Evolutionary conservation across 495 filamentous ascomycete genomes (phyloP).

Genomic region (Peziza echinospora): DNA sequence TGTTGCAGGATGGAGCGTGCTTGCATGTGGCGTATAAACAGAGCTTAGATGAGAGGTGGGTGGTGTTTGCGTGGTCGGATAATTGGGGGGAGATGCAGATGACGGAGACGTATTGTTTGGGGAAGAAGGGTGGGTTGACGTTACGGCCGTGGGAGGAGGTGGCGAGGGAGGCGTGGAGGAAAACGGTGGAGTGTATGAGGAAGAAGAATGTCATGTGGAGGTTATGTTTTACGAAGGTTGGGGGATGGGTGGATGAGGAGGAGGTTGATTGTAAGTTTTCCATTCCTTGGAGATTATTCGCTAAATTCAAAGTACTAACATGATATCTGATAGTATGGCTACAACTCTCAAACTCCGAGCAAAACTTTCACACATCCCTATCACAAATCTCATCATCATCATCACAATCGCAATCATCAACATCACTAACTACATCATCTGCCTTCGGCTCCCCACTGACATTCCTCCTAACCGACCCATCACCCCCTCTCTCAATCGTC

Average conservation of each 20-base stretch:
- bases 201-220: conserved; percentile 60
- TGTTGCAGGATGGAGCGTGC: conserved; percentile 62
- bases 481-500: conserved; percentile 20
- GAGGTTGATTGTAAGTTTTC: conserved; percentile 44
- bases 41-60: conserved; percentile 65
- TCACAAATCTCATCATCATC: no score
- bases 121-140: conserved; percentile 35
- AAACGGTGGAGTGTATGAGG: conserved; percentile 44
- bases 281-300: conserved; percentile 62
- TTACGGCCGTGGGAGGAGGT: conserved; percentile 39
- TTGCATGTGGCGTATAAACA: conserved; percentile 75
- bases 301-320: conserved; percentile 49
- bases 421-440: no score
- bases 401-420: no score
- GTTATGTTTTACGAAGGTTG: conserved; percentile 33
- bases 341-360: conserved; percentile 1
- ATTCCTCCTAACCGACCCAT: conserved; percentile 32
- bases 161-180: conserved; percentile 63
- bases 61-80: conserved; percentile 84
- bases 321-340: conserved; percentile 39
- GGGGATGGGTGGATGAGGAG: conserved; percentile 57
- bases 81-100: conserved; percentile 55
- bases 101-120: conserved; percentile 58
- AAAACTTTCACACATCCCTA: no score
- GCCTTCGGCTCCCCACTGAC: conserved; percentile 23